These are phyloP conservation scores for Cicer chorassanicum DNA, from an alignment of 306 rosid genomes.

Conservation along the genomic window DNA sequence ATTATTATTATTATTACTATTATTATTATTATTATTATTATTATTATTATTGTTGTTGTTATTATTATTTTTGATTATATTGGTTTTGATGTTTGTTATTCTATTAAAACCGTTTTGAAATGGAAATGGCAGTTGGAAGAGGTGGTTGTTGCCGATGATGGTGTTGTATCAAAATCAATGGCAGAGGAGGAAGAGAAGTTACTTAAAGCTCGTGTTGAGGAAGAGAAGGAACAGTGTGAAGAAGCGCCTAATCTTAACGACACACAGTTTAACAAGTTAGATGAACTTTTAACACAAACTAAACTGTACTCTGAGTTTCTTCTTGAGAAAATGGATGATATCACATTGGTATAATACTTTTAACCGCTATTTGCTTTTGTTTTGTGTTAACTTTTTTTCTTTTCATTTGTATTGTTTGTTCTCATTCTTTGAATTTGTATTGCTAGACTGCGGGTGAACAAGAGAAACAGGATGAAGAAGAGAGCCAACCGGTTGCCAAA, in stretches of 20 bases:
- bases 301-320: slow-evolving; percentile 83
- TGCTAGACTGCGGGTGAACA: slow-evolving; percentile 63
- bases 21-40: too few species aligned
- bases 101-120: neutral
- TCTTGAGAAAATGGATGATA: slow-evolving; percentile 95
- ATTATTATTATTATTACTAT: too few species aligned
- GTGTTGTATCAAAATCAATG: slow-evolving; percentile 53
- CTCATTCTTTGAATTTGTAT: slow-evolving; percentile 39
- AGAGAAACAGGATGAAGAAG: slow-evolving; percentile 57
- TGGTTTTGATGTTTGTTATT: slow-evolving; percentile 33
- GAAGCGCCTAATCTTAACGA: slow-evolving; percentile 57
- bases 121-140: slow-evolving; percentile 50
- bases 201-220: slow-evolving; percentile 62
- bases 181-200: slow-evolving; percentile 69
- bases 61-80: neutral
- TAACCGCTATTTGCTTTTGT: slow-evolving; percentile 2
- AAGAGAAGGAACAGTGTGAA: slow-evolving; percentile 55
- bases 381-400: slow-evolving; percentile 8
- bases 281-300: slow-evolving; percentile 87
- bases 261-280: slow-evolving; percentile 77
- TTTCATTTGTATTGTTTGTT: neutral
- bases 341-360: slow-evolving; percentile 55
- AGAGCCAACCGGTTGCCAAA: slow-evolving; percentile 48
- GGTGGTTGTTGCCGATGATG: slow-evolving; percentile 52
- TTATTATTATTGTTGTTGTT: too few species aligned